Evolutionary conservation across 441 rosid genomes (phyloP), one percentile per base, ranked within the genome.

Genomic region (Croton laevigatus): DNA sequence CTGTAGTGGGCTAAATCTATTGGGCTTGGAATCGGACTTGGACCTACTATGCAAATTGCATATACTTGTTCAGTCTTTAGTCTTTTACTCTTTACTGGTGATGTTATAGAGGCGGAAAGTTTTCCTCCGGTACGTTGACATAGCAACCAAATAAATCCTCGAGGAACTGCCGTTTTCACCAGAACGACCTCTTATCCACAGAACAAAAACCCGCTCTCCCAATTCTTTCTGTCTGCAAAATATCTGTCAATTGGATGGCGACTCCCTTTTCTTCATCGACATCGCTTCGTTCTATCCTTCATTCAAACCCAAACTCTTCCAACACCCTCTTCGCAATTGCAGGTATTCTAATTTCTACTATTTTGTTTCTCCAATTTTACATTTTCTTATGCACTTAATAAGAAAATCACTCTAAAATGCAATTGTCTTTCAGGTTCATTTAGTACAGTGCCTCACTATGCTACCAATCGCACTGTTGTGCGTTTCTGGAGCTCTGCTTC

Each of bases 401-500:
- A 49, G 6, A 6, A 51, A 16, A 51, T 6, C 8, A 51, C 54
- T 63, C 53, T 63, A 23, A 44, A 13, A 8, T 19, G 7, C 19
- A 20, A 7, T 40, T 13, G 49, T 66, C 55, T 59, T 45, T 40
- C 81, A 85, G 91, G 73, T 81, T 76, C 82, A 42, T 75, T 44
- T 64, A 67, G 63, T 71, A 70, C 81, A 63, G 70, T 68, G 49
- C 44, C 60, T 57, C 70, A 20, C 44, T 23, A 67, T 71, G 78
- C 44, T 38, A 69, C 74, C 8, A 59, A 19, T 19, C 36, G 14
- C 6, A 27, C 57, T 16, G 6, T 22, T 66, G 68, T 54, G 55
- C 62, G 68, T 62, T 72, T 84, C 1, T 73, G 79, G 80, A 77
- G 82, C 69, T 74, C 87, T 1, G 67, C 82, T 17, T 79, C 82